Evolutionary conservation across 768 basidiomycete species (phyloP), one percentile per base, ranked within the genome.

Genomic region (Epithele typhae): DNA sequence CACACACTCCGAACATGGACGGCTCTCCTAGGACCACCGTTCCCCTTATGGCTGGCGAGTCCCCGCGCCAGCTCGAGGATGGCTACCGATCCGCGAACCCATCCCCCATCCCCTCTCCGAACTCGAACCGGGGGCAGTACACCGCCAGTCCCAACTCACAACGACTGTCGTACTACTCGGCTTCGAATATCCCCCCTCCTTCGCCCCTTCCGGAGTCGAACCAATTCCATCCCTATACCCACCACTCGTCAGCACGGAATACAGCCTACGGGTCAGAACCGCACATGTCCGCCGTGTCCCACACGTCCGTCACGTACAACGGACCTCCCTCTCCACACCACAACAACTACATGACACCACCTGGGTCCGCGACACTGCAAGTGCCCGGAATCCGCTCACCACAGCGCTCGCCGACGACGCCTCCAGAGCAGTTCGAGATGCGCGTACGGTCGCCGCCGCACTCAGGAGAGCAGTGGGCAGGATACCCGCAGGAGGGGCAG

Each of bases 161-260:
- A 25, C 52, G 54, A 11, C 37, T 48, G 21, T 87, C 87, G 15
- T 87, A 84, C 57, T 64, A 89, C 60, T 84, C 86, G 49, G 58
- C 68, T 52, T 66, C 63, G 43, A 62, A 77, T 60, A 59, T 82
- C 63, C 69, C 74, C 1, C 57, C 70, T 4, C 72, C 80, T 11
- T 84, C 84, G 4, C 83, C 84, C 0, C 59, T 78, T 35, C 78
- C 82, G 2, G 72, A 72, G 24, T 50, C 56, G 7, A 60, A 50
- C 18, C 46, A 46, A 40, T 48, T 52, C 41, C 49, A 55, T 64
- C 23, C 67, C 67, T 59, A 71, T 46, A 42, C 57, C 41, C 45
- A 67, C 35, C 33, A 45, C n/a, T 46, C 49, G 22, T 18, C 37
- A 6, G n/a, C 42, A 15, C 42, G 42, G 19, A 44, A 43, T 27